Conservation (phyloP, 2,329 filamentous ascomycete genomes). For the Dothideomycetes sp. region DNA sequence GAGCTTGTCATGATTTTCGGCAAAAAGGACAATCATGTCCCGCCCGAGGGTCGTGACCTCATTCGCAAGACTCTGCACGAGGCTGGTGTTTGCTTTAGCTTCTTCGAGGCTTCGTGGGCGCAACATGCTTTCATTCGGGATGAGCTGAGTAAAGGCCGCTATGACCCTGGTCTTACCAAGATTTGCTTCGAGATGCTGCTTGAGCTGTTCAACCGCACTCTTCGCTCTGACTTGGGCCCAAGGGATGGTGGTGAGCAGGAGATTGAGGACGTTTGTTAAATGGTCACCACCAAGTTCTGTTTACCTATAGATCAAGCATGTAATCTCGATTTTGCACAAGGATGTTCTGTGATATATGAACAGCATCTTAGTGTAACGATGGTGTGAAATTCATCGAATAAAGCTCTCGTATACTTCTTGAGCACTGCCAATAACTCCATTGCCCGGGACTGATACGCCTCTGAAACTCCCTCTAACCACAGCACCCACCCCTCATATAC, state of each 20-base stretch:
- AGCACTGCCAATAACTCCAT: too few relatives aligned
- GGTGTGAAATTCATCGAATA: too few relatives aligned
- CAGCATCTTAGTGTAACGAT: too few relatives aligned
- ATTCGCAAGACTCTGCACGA: constrained; percentile 75
- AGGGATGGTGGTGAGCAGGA: constrained; percentile 41
- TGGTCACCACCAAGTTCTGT: too few relatives aligned
- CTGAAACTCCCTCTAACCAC: too few relatives aligned
- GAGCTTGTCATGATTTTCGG: constrained; percentile 88
- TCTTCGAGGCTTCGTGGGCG: constrained; percentile 85
- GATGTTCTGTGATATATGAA: too few relatives aligned
- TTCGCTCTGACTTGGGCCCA: constrained; percentile 70
- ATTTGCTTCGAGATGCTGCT: constrained; percentile 85
- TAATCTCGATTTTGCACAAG: too few relatives aligned
- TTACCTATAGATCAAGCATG: too few relatives aligned
- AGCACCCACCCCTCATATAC: too few relatives aligned
- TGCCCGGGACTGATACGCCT: too few relatives aligned
- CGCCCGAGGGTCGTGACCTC: constrained; percentile 67
- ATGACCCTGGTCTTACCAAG: constrained; percentile 77
- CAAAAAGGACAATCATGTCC: constrained; percentile 82
- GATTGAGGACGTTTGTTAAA: constrained; percentile 27
- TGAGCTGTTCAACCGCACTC: constrained; percentile 67
- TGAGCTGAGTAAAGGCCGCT: constrained; percentile 85
- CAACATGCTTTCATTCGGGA: constrained; percentile 93
- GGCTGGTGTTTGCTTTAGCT: constrained; percentile 62
- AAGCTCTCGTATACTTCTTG: too few relatives aligned